These are phyloP conservation scores for Nephromyces sp. DNA, from an alignment of 169 alveolate species.

Conservation along the genomic window DNA sequence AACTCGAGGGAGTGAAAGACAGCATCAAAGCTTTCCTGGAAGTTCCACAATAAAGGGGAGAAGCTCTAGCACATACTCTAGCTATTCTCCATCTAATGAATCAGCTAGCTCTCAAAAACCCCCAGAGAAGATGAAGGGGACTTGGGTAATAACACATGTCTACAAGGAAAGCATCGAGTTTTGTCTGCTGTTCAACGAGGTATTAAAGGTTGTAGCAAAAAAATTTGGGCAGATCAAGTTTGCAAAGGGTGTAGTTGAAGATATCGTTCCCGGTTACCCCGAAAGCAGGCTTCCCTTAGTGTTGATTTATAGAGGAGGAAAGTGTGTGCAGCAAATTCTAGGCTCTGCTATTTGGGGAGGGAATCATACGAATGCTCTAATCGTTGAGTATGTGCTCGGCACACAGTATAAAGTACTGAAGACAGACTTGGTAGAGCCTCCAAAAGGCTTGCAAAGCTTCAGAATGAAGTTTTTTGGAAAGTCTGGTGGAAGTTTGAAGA, in stretches of 20 bases:
- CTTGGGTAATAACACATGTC: conserved; percentile 49
- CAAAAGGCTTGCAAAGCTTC: too few relatives aligned
- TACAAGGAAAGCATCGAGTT: conserved; percentile 41
- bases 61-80: too few relatives aligned
- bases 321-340: conserved; percentile 42
- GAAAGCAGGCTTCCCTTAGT: conserved; percentile 51
- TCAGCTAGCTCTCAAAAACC: too few relatives aligned
- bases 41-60: too few relatives aligned
- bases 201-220: conserved; percentile 36
- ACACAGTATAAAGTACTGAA: neutral
- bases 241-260: conserved; percentile 46
- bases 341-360: conserved; percentile 21
- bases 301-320: conserved; percentile 53
- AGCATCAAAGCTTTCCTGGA: neutral
- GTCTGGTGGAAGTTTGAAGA: too few relatives aligned
- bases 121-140: conserved; percentile 35
- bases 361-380: neutral
- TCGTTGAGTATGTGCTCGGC: neutral
- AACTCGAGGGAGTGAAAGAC: neutral
- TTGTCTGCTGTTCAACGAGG: conserved; percentile 36
- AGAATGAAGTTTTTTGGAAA: too few relatives aligned
- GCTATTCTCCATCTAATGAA: too few relatives aligned
- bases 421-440: neutral
- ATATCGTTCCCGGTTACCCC: conserved; percentile 53
- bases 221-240: conserved; percentile 48